Base-by-base conservation (phyloP, 768 basidiomycete species). In the Suillus subalutaceus region DNA sequence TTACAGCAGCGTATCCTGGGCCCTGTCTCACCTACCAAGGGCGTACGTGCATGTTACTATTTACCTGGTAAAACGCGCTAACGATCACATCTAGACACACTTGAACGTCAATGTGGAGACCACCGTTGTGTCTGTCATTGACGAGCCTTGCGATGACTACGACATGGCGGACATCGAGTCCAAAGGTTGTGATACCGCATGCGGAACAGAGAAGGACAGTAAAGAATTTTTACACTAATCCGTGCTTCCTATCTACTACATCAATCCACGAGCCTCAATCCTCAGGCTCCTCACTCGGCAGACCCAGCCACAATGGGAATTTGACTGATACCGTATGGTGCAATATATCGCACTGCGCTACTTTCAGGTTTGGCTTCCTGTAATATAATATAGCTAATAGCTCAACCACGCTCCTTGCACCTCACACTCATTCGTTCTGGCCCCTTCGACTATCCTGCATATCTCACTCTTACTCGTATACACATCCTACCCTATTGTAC, bases 71-170 rank as follows among this genome's bases (percentile, higher is more conserved):
- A 30, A 60, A 30, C 43, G 1, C 16, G 4, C 12, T 69, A 13
- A 38, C 18, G 58, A 52, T 16, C 3, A 30, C 9, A 16, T 35
- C 13, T 52, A 68, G 69, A 10, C 70, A 18, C 74, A 71, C 53
- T 67, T 77, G 3, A 77, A 78, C 16, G 75, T 77, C 67, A 77
- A 77, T 52, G 77, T 77, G 4, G 76, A 77, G 32, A 77, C 77
- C 0, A 77, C 77, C 4, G 67, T 78, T 16, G 73, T 77, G 6
- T 77, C 75, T 15, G 72, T 74, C 38, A 72, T 77, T 2, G 75
- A 77, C 43, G 77, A 74, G 12, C 64, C 56, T 10, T 65, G 67
- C 52, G 48, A 66, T 18, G 66, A 68, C 32, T 63, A 68, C 41
- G 69, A 70, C 43, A 70, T 68, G 30, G 67, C 50, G 16, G 75